These are phyloP conservation scores for Smittium culicis DNA, from an alignment of 371 early-diverging fungal species.

Conservation along the genomic window DNA sequence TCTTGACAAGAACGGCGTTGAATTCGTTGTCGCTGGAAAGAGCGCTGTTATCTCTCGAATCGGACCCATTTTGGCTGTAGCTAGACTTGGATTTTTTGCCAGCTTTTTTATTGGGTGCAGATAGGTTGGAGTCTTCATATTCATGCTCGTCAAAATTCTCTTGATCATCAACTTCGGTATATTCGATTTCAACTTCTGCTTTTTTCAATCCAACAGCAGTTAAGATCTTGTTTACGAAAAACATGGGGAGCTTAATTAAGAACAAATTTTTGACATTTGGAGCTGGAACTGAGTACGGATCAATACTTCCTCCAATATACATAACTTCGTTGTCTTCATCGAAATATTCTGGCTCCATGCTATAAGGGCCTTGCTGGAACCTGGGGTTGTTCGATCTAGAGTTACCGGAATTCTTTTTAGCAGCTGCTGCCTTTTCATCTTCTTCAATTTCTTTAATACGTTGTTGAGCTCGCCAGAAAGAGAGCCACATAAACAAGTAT, in stretches of 20 bases:
- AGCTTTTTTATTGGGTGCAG: not conserved
- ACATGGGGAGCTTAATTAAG: not conserved
- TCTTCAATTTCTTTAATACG: conserved; percentile 33
- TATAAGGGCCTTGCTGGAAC: too few species aligned
- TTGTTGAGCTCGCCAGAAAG: conserved; percentile 44
- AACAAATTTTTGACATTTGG: not conserved
- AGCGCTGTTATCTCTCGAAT: not conserved
- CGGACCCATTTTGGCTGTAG: not conserved
- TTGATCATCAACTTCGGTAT: too few species aligned
- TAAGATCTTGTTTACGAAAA: not conserved
- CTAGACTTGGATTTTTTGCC: not conserved
- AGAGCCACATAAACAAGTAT: conserved; percentile 45
- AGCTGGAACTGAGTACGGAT: not conserved
- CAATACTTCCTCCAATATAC: not conserved
- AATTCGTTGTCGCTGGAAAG: not conserved
- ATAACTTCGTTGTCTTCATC: not conserved
- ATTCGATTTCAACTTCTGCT: not conserved
- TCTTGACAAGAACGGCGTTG: not conserved
- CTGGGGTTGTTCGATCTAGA: not conserved
- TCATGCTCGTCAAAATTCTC: too few species aligned
- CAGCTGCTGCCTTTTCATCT: not conserved
- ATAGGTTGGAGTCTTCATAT: not conserved
- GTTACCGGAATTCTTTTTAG: not conserved
- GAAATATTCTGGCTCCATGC: not conserved
- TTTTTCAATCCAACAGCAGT: not conserved